Evolutionary conservation across 768 basidiomycete genomes (phyloP).

Genomic region (Phylloporus sp.): DNA sequence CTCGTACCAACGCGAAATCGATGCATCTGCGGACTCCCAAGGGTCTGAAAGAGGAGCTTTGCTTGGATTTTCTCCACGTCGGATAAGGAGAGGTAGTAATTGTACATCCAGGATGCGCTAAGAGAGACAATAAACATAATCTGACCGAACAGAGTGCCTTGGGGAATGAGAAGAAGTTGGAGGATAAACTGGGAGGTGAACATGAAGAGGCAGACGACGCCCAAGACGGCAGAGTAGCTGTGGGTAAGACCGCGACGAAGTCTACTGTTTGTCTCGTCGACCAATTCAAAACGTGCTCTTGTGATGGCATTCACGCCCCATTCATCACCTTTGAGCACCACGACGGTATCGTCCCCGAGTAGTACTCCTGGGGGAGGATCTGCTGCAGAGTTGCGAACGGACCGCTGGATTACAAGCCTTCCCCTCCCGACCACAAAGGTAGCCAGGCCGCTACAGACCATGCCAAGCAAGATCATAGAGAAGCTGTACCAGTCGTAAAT

Average conservation of each 20-base stretch:
- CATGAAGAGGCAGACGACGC: conserved; percentile 22
- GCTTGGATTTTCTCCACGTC: conserved; percentile 28
- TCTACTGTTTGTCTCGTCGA: background rate
- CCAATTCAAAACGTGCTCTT: conserved; percentile 23
- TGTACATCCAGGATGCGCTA: conserved; percentile 29
- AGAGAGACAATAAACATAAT: conserved; percentile 30
- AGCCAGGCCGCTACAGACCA: conserved; percentile 27
- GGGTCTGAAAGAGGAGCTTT: conserved; percentile 12
- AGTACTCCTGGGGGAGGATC: conserved; percentile 25
- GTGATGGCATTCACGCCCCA: conserved; percentile 25
- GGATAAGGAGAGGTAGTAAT: conserved; percentile 29
- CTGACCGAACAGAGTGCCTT: conserved; percentile 31
- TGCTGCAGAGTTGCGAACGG: conserved; percentile 11
- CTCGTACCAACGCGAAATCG: conserved; percentile 16
- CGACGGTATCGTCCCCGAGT: conserved; percentile 11
- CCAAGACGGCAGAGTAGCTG: conserved; percentile 6
- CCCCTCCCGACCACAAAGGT: conserved; percentile 26
- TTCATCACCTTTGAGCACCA: conserved; percentile 27
- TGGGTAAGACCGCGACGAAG: conserved; percentile 1
- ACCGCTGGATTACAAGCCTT: conserved; percentile 15
- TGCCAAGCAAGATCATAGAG: conserved; percentile 30
- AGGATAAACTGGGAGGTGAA: conserved; percentile 28
- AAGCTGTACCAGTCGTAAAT: conserved; percentile 30
- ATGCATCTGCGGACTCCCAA: conserved; percentile 11
- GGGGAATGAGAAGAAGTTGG: conserved; percentile 32